A percentile compares a stretch with the other conserved stretches of the same genome.
Conservation (phyloP, 148 eudicot genomes). For the Camellia sinensis region DNA sequence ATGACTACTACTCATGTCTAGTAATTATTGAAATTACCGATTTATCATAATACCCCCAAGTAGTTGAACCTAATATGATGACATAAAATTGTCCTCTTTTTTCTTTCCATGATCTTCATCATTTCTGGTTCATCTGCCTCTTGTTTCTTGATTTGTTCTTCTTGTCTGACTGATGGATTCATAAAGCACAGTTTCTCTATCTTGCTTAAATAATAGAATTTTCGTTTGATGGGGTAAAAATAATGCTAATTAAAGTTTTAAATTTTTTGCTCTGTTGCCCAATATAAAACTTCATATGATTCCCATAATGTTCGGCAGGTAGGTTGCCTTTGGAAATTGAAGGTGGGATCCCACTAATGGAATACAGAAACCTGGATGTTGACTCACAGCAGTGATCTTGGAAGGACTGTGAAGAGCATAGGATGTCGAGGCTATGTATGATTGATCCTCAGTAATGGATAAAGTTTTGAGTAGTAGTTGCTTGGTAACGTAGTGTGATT, state of each 20-base stretch:
- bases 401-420: neutral
- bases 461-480: neutral
- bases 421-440: neutral
- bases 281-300: neutral
- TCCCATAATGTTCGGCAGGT: neutral
- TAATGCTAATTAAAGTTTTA: neutral
- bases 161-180: conserved; percentile 5
- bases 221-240: neutral
- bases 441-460: neutral
- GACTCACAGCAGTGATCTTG: neutral
- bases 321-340: neutral
- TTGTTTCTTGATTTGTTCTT: neutral
- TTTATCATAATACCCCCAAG: too few relatives aligned
- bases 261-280: too few relatives aligned
- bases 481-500: too few relatives aligned
- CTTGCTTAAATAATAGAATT: neutral
- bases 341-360: neutral
- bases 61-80: too few relatives aligned
- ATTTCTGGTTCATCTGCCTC: too few relatives aligned
- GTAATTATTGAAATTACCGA: too few relatives aligned
- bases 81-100: too few relatives aligned
- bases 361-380: neutral
- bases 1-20: too few relatives aligned
- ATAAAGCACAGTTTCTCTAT: neutral
- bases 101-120: too few relatives aligned